A percentile compares a stretch with the other conserved stretches of the same genome.
These are phyloP conservation scores for Penicillium hordei DNA, from an alignment of 2,329 filamentous ascomycete genomes.

Conservation along the genomic window DNA sequence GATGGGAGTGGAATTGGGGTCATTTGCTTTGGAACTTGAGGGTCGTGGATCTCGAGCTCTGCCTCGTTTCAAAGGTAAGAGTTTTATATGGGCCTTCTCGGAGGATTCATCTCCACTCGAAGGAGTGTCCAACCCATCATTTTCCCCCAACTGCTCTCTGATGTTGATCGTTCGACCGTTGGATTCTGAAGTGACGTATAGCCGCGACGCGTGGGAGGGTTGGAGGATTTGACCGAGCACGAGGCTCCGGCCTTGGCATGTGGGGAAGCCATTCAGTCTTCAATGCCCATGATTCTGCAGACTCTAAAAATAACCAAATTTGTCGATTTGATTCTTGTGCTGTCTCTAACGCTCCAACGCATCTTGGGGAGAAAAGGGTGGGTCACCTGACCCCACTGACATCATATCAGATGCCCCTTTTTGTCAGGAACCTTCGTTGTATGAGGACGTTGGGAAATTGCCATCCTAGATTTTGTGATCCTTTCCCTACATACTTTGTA, in stretches of 20 bases:
- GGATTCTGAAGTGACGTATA: slow-evolving; percentile 1
- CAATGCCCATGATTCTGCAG: slow-evolving; percentile 2
- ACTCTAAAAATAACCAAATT: neutral
- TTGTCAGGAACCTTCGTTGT: neutral
- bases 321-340: neutral
- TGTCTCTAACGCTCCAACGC: neutral
- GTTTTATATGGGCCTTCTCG: slow-evolving; percentile 17
- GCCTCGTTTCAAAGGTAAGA: slow-evolving; percentile 11
- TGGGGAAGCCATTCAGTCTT: slow-evolving; percentile 6
- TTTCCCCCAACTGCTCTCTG: neutral
- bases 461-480: neutral
- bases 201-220: neutral
- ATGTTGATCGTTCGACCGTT: neutral
- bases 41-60: neutral
- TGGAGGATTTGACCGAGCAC: neutral
- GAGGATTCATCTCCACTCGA: slow-evolving; percentile 14
- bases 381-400: slow-evolving; percentile 12
- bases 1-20: neutral
- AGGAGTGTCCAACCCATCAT: neutral
- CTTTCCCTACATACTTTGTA: too few species aligned
- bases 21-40: slow-evolving; percentile 5
- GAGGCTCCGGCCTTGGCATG: neutral
- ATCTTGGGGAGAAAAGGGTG: neutral
- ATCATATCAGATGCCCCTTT: neutral
- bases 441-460: neutral